Evolutionary conservation across 2,329 filamentous ascomycete species (phyloP).

Genomic region (Stenocarpella maydis): DNA sequence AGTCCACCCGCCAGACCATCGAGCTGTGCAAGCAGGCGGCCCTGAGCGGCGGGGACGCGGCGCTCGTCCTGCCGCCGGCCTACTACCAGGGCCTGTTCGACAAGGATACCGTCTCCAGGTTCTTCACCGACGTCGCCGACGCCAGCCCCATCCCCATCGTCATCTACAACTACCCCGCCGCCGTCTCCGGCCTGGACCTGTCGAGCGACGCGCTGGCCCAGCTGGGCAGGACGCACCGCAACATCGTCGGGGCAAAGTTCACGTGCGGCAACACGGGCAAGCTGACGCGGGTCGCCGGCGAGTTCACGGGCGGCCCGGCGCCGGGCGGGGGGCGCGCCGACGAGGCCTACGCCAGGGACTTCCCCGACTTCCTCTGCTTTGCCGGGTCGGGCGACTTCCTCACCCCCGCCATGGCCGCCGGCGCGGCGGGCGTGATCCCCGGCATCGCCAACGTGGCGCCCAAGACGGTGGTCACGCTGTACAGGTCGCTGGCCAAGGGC

Average conservation of each 20-base stretch:
- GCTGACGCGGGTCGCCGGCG: constrained; percentile 60
- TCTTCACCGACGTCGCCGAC: constrained; percentile 66
- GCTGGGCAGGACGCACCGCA: constrained; percentile 55
- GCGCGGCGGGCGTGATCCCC: constrained; percentile 75
- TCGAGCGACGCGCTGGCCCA: constrained; percentile 58
- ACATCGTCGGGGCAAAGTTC: constrained; percentile 63
- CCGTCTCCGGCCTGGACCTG: constrained; percentile 60
- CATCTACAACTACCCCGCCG: constrained; percentile 65
- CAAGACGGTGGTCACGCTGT: constrained; percentile 62
- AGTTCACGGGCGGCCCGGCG: constrained; percentile 36
- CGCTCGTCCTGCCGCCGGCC: constrained; percentile 71
- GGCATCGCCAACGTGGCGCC: constrained; percentile 77
- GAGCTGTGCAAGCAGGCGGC: constrained; percentile 70
- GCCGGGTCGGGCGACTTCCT: constrained; percentile 80
- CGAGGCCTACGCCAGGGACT: constrained; percentile 31
- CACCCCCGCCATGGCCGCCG: constrained; percentile 73
- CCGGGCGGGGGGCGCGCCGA: not conserved
- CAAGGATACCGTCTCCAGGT: constrained; percentile 62
- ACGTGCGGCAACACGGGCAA: constrained; percentile 68
- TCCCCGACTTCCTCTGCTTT: constrained; percentile 67
- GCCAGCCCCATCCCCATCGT: constrained; percentile 58
- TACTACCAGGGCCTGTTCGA: constrained; percentile 71
- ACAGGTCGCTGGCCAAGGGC: constrained; percentile 61
- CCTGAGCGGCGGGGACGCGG: constrained; percentile 70
- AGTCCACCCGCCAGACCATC: constrained; percentile 72